Evolutionary conservation across 1,284 basidiomycete genomes (phyloP), one percentile per base, ranked within the genome.

Genomic region (Kalmanozyma brasiliensis): DNA sequence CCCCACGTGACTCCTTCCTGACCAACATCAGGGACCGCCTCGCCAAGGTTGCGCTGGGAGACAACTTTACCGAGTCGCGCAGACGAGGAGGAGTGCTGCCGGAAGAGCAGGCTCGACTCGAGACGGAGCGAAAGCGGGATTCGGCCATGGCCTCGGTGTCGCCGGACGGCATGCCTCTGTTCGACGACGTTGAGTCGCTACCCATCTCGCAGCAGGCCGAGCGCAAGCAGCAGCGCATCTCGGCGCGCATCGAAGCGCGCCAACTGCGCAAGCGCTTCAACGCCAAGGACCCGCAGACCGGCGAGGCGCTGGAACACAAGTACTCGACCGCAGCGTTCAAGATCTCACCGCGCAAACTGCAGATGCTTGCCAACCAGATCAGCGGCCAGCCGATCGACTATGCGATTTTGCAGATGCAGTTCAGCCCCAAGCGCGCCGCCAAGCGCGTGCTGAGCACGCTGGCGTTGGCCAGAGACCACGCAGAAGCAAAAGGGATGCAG

Each of bases 321-420:
- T 92, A 91, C 80, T 91, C 90, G 20, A 97, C 94, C 0, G 89
- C 90, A 4, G 88, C 88, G 77, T 95, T 97, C 87, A 94, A 93
- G 82, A 93, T 94, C 44, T 94, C 92, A 9, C 92, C 91, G 70
- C 88, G 93, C 56, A 98, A 98, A 83, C 85, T 97, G 49, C 94
- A 95, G 83, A 87, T 90, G 84, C 86, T 98, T 37, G 90, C 91
- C 8, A 86, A 88, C 52, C 92, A 97, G 83, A 92, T 98, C 72
- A 86, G 91, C 9, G 76, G 76, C 2, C 75, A 80, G 45, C 79
- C 79, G 3, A 77, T 82, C 60, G 94, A 97, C 84, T 89, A 91
- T 79, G 94, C 95, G 23, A 94, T 98, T 78, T 84, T 98, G 48
- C 95, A 98, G 81, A 95, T 98, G 91, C 88, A 91, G 81, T 96